Conservation (phyloP, 257 asterid species). For the Leptodermis oblonga region DNA sequence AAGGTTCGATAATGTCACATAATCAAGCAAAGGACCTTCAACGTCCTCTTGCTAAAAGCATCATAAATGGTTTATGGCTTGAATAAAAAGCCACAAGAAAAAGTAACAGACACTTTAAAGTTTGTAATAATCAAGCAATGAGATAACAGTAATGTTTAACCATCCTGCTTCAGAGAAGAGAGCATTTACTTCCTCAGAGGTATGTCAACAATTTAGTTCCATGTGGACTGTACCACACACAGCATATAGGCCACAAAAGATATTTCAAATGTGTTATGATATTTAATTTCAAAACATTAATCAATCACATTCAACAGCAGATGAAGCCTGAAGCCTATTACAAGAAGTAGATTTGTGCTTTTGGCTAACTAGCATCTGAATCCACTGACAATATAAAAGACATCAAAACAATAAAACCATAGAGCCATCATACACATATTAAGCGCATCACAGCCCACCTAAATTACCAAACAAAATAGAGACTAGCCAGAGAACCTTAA, state of each 20-base stretch:
- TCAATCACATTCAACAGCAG: not conserved
- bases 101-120: not conserved
- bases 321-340: not conserved
- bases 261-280: not conserved
- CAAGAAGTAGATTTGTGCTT: not conserved
- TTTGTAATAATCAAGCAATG: not conserved
- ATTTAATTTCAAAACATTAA: not conserved
- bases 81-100: not conserved
- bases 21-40: not conserved
- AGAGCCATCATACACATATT: not conserved
- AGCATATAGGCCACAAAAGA: not conserved
- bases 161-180: not conserved
- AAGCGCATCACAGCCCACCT: not conserved
- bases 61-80: not conserved
- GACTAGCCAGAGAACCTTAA: not conserved
- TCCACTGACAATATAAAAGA: not conserved
- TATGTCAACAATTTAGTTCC: not conserved
- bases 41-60: not conserved
- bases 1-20: not conserved
- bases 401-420: not conserved
- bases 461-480: not conserved
- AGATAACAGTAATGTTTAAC: not conserved
- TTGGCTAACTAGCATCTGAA: not conserved
- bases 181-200: not conserved
- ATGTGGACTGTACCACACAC: not conserved